Evolutionary conservation across 1,284 basidiomycete genomes (phyloP), one percentile per base, ranked within the genome.

Genomic region (Puccinia coronata): DNA sequence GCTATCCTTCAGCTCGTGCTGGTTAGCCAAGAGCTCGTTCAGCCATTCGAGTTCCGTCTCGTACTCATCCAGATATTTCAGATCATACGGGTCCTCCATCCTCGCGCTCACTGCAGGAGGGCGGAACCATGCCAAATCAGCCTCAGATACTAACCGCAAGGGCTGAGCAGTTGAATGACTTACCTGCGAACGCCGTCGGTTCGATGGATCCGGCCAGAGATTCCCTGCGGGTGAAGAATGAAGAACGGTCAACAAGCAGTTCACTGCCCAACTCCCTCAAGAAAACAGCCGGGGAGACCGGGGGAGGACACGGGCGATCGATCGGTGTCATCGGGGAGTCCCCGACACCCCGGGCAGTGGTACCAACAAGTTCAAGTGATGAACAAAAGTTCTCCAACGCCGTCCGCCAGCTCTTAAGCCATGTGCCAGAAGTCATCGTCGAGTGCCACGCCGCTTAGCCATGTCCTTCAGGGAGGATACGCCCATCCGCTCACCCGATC

Each of bases 391-490:
- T n/a, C n/a, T n/a, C n/a, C n/a, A n/a, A n/a, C n/a, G n/a, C n/a
- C n/a, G n/a, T n/a, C n/a, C n/a, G n/a, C n/a, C n/a, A n/a, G n/a
- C n/a, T n/a, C n/a, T n/a, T n/a, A n/a, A n/a, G n/a, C n/a, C n/a
- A n/a, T n/a, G 43, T 8, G 16, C 16, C 43, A 47, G 43, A 8
- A n/a, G n/a, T 34, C 28, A 14, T 57, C 55, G 20, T 31, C 57
- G n/a, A 47, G 16, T 59, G 36, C 36, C 12, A 71, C 43, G 25
- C 51, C 41, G 47, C 47, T 71, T 20, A 71, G 47, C 69, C 49
- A 70, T 73, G 90, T 96, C 84, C 90, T 97, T 31, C 94, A 96
- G 86, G 95, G 95, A 82, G 95, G 95, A 51, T 96, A 96, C 88
- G 91, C 93, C 83, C 94, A 96, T 87, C 92, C 95, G 6, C 89